phyloP scores from a whole-genome alignment of 495 filamentous ascomycete genomes.

The Lasiosphaeria hispida region DNA sequence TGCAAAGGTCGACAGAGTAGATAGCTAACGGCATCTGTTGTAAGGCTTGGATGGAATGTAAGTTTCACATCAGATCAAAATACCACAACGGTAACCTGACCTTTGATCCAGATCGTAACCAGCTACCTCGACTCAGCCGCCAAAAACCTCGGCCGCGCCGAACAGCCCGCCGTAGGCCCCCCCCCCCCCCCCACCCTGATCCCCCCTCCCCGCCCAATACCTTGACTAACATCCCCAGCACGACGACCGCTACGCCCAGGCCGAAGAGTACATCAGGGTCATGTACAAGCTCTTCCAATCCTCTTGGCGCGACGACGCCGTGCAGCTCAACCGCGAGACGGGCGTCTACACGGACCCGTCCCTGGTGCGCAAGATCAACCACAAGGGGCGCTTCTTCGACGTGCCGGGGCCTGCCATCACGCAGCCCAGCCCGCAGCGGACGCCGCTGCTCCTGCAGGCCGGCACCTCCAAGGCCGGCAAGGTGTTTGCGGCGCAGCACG shows the following conservation, averaged over 20 bases:
- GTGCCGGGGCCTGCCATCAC: constrained; percentile 65
- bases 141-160: constrained; percentile 54
- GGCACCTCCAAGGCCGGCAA: constrained; percentile 63
- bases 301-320: constrained; percentile 67
- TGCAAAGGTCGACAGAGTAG: too few relatives aligned
- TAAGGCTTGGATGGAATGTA: constrained; percentile 59
- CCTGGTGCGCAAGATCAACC: constrained; percentile 62
- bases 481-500: constrained; percentile 62
- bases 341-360: constrained; percentile 60
- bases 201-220: neutral
- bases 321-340: constrained; percentile 52
- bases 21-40: constrained; percentile 1
- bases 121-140: constrained; percentile 67
- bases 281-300: constrained; percentile 70
- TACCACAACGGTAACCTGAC: neutral
- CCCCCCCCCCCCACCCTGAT: neutral
- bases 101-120: constrained; percentile 51
- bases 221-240: constrained; percentile 42
- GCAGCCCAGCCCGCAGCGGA: constrained; percentile 63
- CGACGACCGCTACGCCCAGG: constrained; percentile 64
- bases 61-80: neutral
- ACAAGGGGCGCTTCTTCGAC: constrained; percentile 61
- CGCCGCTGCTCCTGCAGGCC: constrained; percentile 64
- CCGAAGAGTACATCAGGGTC: constrained; percentile 66
- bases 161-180: constrained; percentile 43